These are phyloP conservation scores for Hanseniaspora guilliermondii DNA, from an alignment of 805 yeast species.

Conservation along the genomic window DNA sequence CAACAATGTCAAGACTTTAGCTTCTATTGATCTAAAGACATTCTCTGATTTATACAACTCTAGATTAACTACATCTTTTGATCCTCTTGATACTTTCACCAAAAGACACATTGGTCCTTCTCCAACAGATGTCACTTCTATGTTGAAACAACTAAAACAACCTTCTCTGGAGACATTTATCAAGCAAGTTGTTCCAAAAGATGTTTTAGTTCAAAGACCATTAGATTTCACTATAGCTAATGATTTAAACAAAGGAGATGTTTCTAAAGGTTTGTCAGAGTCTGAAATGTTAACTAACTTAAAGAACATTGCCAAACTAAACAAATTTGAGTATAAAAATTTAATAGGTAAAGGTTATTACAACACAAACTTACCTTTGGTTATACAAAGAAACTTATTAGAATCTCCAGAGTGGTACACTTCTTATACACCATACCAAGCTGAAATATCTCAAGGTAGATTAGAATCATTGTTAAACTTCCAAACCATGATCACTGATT, in stretches of 20 bases:
- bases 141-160: constrained; percentile 59
- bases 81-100: constrained; percentile 60
- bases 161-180: constrained; percentile 60
- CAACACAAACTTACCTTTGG: constrained; percentile 81
- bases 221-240: constrained; percentile 34
- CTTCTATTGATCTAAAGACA: constrained; percentile 9
- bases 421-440: constrained; percentile 96
- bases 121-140: constrained; percentile 45
- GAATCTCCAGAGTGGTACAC: constrained; percentile 99
- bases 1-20: constrained; percentile 27
- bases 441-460: constrained; percentile 95
- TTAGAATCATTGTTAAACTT: constrained; percentile 78
- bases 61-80: constrained; percentile 23
- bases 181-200: constrained; percentile 59
- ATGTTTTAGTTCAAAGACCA: constrained; percentile 56
- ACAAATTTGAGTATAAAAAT: constrained; percentile 51
- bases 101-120: constrained; percentile 86
- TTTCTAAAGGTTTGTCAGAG: constrained; percentile 67
- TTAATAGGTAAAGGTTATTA: constrained; percentile 92
- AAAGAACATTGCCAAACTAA: constrained; percentile 57
- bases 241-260: constrained; percentile 29
- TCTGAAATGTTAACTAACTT: constrained; percentile 63
- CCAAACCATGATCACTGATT: constrained; percentile 81
- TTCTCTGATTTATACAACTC: constrained; percentile 13
- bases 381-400: constrained; percentile 78